Base-by-base conservation (phyloP, 768 basidiomycete species). In the Auricularia sp. region DNA sequence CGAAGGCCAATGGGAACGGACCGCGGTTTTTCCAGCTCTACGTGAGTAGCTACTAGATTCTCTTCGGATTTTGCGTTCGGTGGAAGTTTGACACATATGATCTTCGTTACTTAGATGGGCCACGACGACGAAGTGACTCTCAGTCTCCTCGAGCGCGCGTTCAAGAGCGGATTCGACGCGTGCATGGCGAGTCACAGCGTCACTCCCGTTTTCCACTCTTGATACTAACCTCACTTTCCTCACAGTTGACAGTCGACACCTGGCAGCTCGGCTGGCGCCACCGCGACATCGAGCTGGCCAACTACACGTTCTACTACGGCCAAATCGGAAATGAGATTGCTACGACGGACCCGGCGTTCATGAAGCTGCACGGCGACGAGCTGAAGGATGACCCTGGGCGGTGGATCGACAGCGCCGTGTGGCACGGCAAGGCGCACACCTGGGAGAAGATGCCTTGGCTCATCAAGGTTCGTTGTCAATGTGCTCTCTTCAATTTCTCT, bases 11-110 rank as follows among this genome's bases (percentile, higher is more conserved):
- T 65, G 81, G 75, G 12, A 72, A 74, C 39, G 73, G 75, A 23
- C 79, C 80, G 1, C 74, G 81, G n/a, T 83, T 81, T 68, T 84
- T 80, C 75, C 82, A 83, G 72, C 72, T 84, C 18, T 83, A 84
- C 67, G 47, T 51, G 6, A 51, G 47, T 23, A 11, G 11, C 18
- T 18, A 43, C n/a, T n/a, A n/a, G n/a, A n/a, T 2, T 2, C 18
- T 18, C 43, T 3, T 43, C 43, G 43, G 10, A 10, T 16, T 29
- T 29, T 29, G 29, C 29, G 29, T 29, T 29, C 29, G 29, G 29
- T 2, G 29, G 29, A 29, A 29, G 29, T 29, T 29, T 29, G 29
- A 29, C 29, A 29, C 29, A 29, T 29, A 1, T 29, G 1, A 23
- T 23, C 23, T 23, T 29, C 29, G 29, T 29, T 29, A 29, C 29